phyloP scores from a whole-genome alignment of 257 asterid species.

The Scutellaria baicalensis region DNA sequence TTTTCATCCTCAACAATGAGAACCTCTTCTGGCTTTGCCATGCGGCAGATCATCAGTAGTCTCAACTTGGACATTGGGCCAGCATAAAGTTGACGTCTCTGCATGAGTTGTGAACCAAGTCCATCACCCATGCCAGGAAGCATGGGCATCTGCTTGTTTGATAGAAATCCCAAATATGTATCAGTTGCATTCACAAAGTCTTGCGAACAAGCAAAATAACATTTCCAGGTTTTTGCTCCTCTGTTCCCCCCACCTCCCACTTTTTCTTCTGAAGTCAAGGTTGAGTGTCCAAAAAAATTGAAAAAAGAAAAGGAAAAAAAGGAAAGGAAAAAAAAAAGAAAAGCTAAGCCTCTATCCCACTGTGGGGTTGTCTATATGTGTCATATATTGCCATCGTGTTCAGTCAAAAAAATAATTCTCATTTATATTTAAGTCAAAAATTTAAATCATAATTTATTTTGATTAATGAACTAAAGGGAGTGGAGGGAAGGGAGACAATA shows the following conservation, averaged over 20 bases:
- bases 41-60: constrained; percentile 79
- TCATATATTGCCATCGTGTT: neutral
- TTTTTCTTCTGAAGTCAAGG: neutral
- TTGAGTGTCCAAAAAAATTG: neutral
- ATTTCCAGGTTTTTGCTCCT: neutral
- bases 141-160: constrained; percentile 40
- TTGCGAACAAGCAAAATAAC: neutral
- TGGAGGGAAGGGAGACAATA: too few species aligned
- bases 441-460: too few species aligned
- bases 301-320: neutral
- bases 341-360: neutral
- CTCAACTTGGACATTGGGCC: constrained; percentile 89
- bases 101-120: constrained; percentile 57
- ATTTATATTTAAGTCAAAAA: neutral
- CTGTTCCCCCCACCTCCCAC: neutral
- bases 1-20: constrained; percentile 89
- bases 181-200: neutral
- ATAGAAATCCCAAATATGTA: constrained; percentile 15
- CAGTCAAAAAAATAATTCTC: neutral
- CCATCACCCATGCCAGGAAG: constrained; percentile 61
- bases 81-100: constrained; percentile 70
- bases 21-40: constrained; percentile 98
- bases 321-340: neutral
- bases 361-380: neutral
- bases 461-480: too few species aligned